These are phyloP conservation scores for Entelexis sorbosivorans DNA, from an alignment of 1,139 yeast species.

Conservation along the genomic window DNA sequence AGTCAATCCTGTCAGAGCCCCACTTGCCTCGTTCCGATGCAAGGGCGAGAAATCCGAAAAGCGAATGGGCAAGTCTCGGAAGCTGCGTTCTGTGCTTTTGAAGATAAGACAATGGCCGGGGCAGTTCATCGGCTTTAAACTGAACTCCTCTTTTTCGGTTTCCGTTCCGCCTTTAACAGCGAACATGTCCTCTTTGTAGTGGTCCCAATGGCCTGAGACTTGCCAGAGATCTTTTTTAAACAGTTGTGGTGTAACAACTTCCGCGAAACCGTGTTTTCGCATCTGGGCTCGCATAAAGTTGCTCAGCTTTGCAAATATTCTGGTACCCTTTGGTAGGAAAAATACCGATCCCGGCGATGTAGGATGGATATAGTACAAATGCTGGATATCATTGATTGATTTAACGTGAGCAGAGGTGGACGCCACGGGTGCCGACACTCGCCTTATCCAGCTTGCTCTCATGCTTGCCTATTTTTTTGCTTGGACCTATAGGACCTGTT, in stretches of 20 bases:
- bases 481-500: too few relatives aligned
- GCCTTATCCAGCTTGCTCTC: not conserved
- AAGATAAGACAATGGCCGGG: slow-evolving; percentile 94
- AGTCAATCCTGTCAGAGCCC: slow-evolving; percentile 81
- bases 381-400: slow-evolving; percentile 20
- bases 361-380: slow-evolving; percentile 37
- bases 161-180: slow-evolving; percentile 35
- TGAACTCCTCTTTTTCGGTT: slow-evolving; percentile 36
- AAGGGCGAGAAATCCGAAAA: slow-evolving; percentile 92
- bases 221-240: slow-evolving; percentile 82
- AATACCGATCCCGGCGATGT: slow-evolving; percentile 86
- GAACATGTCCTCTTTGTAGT: slow-evolving; percentile 91
- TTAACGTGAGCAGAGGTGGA: slow-evolving; percentile 19
- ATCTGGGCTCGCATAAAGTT: slow-evolving; percentile 72
- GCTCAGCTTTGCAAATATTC: slow-evolving; percentile 77
- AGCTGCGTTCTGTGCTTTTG: slow-evolving; percentile 78
- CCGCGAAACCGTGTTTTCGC: slow-evolving; percentile 77
- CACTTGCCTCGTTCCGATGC: slow-evolving; percentile 92
- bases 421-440: slow-evolving; percentile 4
- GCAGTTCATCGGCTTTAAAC: slow-evolving; percentile 96
- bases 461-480: too few relatives aligned
- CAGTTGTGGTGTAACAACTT: slow-evolving; percentile 86
- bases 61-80: slow-evolving; percentile 91
- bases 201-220: slow-evolving; percentile 92
- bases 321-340: slow-evolving; percentile 96